phyloP scores from a whole-genome alignment of 148 eudicot species.

The Silene uniflora region DNA sequence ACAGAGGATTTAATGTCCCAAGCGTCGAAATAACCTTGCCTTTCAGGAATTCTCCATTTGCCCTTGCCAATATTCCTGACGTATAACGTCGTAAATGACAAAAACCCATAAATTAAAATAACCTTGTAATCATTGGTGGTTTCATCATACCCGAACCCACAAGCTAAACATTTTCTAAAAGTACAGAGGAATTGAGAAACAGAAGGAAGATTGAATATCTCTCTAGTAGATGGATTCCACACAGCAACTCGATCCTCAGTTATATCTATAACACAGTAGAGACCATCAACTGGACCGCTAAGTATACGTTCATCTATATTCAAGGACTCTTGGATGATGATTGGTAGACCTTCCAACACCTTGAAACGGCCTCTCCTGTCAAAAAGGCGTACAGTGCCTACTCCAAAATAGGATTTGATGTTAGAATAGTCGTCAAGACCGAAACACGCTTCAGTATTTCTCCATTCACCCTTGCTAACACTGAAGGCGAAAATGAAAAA shows the following conservation, averaged over 20 bases:
- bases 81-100: too few species aligned
- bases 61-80: background rate
- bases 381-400: background rate
- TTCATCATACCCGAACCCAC: constrained; percentile 1
- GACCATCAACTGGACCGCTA: background rate
- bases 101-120: too few species aligned
- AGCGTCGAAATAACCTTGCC: background rate
- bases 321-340: too few species aligned
- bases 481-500: too few species aligned
- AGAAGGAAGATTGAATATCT: background rate
- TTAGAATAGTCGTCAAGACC: background rate
- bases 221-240: background rate
- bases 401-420: background rate
- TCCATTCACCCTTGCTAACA: background rate
- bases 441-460: background rate
- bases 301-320: too few species aligned
- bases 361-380: background rate
- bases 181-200: too few species aligned
- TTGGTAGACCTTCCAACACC: background rate
- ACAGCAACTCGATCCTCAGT: background rate
- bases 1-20: background rate
- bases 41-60: background rate
- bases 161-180: background rate
- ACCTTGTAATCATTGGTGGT: too few species aligned
- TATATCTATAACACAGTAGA: background rate